Percentiles rank a stretch among this genome's conserved stretches.
Conservation (phyloP, 352 stramenopile species). For the Stramenopiles sp. region DNA sequence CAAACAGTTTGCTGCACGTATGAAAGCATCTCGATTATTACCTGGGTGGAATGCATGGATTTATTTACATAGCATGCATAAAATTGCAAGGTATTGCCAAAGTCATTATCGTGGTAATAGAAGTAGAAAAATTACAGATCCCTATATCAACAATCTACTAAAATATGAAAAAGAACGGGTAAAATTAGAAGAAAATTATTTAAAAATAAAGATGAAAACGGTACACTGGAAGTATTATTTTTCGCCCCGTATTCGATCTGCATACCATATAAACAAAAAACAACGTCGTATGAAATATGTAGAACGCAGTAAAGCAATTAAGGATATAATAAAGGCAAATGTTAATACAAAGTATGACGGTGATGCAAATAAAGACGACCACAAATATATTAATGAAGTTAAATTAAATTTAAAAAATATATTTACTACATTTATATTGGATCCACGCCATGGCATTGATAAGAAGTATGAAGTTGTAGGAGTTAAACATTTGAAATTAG, state of each 20-base stretch:
- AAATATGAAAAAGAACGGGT: neutral
- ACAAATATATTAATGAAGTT: neutral
- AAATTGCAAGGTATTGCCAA: neutral
- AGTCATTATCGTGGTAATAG: neutral
- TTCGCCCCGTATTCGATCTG: neutral
- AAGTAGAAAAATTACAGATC: neutral
- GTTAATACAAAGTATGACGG: neutral
- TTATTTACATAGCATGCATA: neutral
- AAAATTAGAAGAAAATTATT: neutral
- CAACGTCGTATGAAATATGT: neutral
- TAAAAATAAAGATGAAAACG: neutral
- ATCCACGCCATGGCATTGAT: neutral
- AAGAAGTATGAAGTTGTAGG: neutral
- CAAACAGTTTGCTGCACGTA: neutral
- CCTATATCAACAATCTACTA: neutral
- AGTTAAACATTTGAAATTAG: neutral
- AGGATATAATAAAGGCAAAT: neutral
- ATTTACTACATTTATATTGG: neutral
- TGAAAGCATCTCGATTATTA: neutral
- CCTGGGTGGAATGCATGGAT: neutral
- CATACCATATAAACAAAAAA: neutral
- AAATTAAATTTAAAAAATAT: neutral
- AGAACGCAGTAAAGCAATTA: neutral
- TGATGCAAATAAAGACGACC: too few relatives aligned
- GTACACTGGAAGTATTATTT: neutral